A percentile compares a stretch with the other conserved stretches of the same genome.
These are phyloP conservation scores for Fusarium verticillioides DNA, from an alignment of 2,329 filamentous ascomycete genomes.

Conservation along the genomic window DNA sequence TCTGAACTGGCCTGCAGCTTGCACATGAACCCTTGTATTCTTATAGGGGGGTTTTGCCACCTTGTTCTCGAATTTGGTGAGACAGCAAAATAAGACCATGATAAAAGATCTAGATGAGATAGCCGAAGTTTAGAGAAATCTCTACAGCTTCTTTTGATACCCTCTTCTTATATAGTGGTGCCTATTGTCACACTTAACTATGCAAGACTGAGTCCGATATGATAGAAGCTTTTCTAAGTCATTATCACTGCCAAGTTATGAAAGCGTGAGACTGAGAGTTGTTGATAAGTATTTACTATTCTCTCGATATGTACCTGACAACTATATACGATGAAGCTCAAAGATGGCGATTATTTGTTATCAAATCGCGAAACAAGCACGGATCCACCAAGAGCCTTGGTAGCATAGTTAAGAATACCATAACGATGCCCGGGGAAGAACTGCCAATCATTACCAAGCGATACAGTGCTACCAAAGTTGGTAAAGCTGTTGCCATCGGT, in stretches of 20 bases:
- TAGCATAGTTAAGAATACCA: constrained; percentile 12
- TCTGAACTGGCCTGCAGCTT: not conserved
- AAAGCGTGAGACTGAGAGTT: accelerated
- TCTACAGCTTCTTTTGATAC: accelerated
- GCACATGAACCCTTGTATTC: not conserved
- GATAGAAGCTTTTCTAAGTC: not conserved
- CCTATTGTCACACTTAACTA: not conserved
- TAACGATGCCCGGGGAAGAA: constrained; percentile 11
- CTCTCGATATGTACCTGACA: not conserved
- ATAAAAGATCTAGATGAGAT: not conserved
- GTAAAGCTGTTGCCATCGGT: not conserved
- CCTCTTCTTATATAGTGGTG: too few relatives aligned
- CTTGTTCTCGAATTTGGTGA: not conserved
- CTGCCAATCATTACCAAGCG: constrained; percentile 10
- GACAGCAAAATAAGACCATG: not conserved
- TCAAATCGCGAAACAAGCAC: constrained; percentile 4
- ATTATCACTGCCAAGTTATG: not conserved
- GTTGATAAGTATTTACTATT: accelerated
- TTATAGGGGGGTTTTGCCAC: not conserved
- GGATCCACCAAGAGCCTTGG: not conserved
- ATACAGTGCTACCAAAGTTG: not conserved
- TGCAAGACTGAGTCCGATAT: not conserved
- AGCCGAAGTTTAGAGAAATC: accelerated
- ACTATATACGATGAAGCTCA: not conserved
- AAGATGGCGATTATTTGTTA: not conserved